Percentiles rank a stretch among this genome's conserved stretches.
Evolutionary conservation across 108 stramenopile genomes (phyloP).

Genomic region (Nitzschia sp.): DNA sequence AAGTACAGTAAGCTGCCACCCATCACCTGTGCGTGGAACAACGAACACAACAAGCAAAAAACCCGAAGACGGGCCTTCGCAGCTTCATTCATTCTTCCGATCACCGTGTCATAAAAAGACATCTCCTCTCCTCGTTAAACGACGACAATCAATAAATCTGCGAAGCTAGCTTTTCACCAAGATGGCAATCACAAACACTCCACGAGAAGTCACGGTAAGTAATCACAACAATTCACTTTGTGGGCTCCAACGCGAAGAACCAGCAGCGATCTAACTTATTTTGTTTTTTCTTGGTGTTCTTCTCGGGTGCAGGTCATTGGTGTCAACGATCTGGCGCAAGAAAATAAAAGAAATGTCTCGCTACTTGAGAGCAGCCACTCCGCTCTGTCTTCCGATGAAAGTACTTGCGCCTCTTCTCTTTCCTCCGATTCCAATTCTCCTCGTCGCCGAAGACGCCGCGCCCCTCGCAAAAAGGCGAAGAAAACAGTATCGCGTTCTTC

Average conservation of each 20-base stretch:
- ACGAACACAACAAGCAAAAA: too few species aligned
- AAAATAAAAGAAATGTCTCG: slow-evolving; percentile 16
- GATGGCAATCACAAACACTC: slow-evolving; percentile 7
- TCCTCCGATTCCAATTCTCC: neutral
- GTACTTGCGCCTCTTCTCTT: slow-evolving; percentile 9
- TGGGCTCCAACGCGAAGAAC: too few species aligned
- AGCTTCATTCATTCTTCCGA: too few species aligned
- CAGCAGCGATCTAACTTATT: too few species aligned
- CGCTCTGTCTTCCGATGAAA: neutral
- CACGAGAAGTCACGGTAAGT: slow-evolving; percentile 9
- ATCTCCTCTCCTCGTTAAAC: neutral
- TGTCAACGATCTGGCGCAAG: neutral
- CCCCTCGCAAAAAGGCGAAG: neutral
- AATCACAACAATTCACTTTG: too few species aligned
- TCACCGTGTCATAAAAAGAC: neutral
- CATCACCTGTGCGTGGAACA: too few species aligned
- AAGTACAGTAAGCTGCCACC: too few species aligned
- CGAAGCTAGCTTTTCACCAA: neutral
- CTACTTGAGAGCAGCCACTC: neutral
- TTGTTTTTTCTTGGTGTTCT: neutral
- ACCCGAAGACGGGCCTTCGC: too few species aligned
- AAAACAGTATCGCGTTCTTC: neutral
- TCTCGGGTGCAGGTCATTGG: slow-evolving; percentile 20
- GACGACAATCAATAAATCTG: neutral
- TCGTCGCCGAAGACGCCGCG: slow-evolving; percentile 5